These are phyloP conservation scores for Oryza glumipatula DNA, from an alignment of 176 grass and related monocot genomes.

Conservation along the genomic window DNA sequence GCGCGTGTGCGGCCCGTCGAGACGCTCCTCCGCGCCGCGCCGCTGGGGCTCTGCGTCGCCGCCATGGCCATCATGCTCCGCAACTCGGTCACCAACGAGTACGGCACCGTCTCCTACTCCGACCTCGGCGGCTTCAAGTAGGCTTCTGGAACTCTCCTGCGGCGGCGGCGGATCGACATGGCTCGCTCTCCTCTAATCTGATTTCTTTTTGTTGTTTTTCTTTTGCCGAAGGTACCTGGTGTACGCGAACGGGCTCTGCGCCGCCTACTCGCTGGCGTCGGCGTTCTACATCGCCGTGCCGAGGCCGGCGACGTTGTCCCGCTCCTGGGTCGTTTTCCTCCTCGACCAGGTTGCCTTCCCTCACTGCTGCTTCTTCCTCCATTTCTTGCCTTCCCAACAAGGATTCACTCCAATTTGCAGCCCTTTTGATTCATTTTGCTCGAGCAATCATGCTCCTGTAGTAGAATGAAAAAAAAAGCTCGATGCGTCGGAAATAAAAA, in stretches of 20 bases:
- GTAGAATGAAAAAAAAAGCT: no score
- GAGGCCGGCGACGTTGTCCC: slow-evolving; percentile 50
- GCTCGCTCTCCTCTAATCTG: not conserved
- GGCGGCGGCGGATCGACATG: no score
- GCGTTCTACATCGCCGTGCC: slow-evolving; percentile 74
- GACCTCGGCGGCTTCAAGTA: slow-evolving; percentile 88
- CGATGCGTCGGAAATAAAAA: no score
- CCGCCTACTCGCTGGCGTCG: slow-evolving; percentile 73
- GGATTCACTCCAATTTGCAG: no score
- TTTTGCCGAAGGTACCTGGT: slow-evolving; percentile 67
- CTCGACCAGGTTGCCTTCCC: slow-evolving; percentile 69
- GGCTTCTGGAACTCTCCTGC: not conserved
- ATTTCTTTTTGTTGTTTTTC: not conserved
- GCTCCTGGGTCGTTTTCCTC: slow-evolving; percentile 82
- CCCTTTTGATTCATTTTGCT: no score
- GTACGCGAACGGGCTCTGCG: slow-evolving; percentile 79
- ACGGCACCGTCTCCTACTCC: slow-evolving; percentile 77
- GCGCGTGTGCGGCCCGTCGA: slow-evolving; percentile 53
- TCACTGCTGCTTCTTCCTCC: not conserved
- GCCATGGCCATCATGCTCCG: slow-evolving; percentile 84
- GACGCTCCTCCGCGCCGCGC: slow-evolving; percentile 73
- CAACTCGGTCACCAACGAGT: slow-evolving; percentile 78
- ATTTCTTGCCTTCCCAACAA: not conserved
- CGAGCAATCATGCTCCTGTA: no score
- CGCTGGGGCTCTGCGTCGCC: slow-evolving; percentile 75